phyloP scores from a whole-genome alignment of 805 yeast genomes.

The Diddensiella caesifluorescens region DNA sequence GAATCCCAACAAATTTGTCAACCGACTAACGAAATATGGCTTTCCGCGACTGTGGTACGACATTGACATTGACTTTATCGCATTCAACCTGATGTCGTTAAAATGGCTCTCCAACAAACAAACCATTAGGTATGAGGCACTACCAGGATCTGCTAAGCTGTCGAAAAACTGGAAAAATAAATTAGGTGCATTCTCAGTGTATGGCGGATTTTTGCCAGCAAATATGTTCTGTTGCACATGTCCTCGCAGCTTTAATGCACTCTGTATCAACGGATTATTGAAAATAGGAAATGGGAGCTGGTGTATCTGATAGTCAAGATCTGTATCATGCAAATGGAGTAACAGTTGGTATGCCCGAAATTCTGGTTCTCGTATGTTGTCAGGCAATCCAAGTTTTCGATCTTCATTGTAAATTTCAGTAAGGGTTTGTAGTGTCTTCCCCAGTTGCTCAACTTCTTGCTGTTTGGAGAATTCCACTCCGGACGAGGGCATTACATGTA shows the following conservation, averaged over 20 bases:
- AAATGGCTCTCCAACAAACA: conserved; percentile 76
- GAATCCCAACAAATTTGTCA: conserved; percentile 57
- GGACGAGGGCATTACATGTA: conserved; percentile 80
- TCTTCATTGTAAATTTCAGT: conserved; percentile 82
- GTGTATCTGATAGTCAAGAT: conserved; percentile 71
- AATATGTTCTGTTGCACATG: conserved; percentile 57
- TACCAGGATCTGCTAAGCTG: conserved; percentile 41
- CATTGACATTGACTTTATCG: conserved; percentile 59
- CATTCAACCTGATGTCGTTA: conserved; percentile 71
- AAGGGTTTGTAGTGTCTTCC: conserved; percentile 82
- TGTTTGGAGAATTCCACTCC: conserved; percentile 78
- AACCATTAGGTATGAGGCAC: conserved; percentile 53
- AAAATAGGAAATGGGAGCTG: conserved; percentile 55
- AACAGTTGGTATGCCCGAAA: conserved; percentile 82
- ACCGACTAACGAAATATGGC: conserved; percentile 48
- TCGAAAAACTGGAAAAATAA: conserved; percentile 61
- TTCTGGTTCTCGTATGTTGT: conserved; percentile 68
- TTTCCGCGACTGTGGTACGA: conserved; percentile 67
- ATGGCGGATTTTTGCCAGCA: conserved; percentile 38
- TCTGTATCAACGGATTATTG: conserved; percentile 52
- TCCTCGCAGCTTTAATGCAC: conserved; percentile 66
- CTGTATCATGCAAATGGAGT: conserved; percentile 78
- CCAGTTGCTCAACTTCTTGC: conserved; percentile 92
- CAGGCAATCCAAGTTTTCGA: conserved; percentile 55
- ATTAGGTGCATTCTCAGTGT: conserved; percentile 53